phyloP scores from a whole-genome alignment of 345 rosid species.

The Diplotaxis tenuifolia region DNA sequence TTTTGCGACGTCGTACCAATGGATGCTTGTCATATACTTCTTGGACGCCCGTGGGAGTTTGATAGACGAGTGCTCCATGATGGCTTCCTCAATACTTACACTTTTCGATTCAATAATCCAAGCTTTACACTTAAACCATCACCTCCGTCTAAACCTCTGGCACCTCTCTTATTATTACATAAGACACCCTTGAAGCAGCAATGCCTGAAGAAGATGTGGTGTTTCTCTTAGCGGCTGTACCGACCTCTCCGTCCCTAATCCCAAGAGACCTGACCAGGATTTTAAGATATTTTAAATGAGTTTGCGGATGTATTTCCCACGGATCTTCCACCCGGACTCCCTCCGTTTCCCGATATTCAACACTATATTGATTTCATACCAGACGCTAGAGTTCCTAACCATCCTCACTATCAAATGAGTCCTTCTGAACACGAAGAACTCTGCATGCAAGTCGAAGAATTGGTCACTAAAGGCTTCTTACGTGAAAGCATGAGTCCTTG shows the following conservation, averaged over 20 bases:
- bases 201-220: not conserved
- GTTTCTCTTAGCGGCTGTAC: not conserved
- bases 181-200: too few relatives aligned
- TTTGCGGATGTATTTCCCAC: too few relatives aligned
- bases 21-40: not conserved
- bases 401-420: too few relatives aligned
- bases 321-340: not conserved
- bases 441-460: not conserved
- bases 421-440: too few relatives aligned
- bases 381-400: too few relatives aligned
- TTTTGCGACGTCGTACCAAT: not conserved
- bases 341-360: not conserved
- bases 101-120: not conserved
- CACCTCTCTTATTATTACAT: too few relatives aligned
- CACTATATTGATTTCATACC: too few relatives aligned
- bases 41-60: not conserved
- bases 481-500: not conserved
- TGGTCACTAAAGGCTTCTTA: not conserved
- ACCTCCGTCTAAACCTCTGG: too few relatives aligned
- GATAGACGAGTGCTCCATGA: not conserved
- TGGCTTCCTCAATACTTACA: not conserved
- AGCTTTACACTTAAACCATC: too few relatives aligned
- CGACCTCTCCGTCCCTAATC: too few relatives aligned
- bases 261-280: too few relatives aligned
- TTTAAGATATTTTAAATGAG: not conserved